These are phyloP conservation scores for Globisporangium mamillatum DNA, from an alignment of 352 stramenopile genomes.

Conservation along the genomic window DNA sequence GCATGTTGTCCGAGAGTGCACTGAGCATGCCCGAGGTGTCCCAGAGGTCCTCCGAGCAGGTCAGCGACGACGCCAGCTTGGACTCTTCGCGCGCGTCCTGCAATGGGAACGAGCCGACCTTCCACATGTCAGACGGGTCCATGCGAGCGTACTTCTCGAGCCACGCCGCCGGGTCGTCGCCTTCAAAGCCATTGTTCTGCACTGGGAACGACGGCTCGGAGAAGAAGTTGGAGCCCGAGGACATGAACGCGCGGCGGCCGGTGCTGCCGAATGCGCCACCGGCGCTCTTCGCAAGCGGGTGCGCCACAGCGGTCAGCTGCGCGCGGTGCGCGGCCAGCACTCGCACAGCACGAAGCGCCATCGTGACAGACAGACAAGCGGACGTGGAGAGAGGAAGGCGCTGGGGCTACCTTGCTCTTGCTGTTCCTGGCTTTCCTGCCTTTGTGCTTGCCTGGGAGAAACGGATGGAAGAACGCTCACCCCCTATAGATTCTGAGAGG, in stretches of 20 bases:
- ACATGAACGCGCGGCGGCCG: conserved; percentile 63
- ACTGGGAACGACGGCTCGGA: conserved; percentile 62
- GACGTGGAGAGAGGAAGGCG: not conserved
- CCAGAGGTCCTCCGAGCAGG: conserved; percentile 61
- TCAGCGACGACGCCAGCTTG: conserved; percentile 24
- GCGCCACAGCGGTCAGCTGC: conserved; percentile 6
- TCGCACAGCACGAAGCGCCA: conserved; percentile 23
- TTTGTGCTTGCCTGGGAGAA: conserved; percentile 12
- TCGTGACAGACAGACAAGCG: not conserved
- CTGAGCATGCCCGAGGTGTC: conserved; percentile 83
- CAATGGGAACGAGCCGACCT: conserved; percentile 70
- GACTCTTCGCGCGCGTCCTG: conserved; percentile 24
- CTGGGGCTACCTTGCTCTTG: not conserved
- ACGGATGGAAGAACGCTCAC: conserved; percentile 26
- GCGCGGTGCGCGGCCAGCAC: conserved; percentile 17
- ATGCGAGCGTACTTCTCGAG: conserved; percentile 58
- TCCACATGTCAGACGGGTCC: conserved; percentile 69
- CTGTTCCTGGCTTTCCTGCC: conserved; percentile 3
- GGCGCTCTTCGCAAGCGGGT: conserved; percentile 13
- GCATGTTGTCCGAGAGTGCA: conserved; percentile 53
- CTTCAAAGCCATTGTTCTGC: conserved; percentile 23
- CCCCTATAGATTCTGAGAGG: conserved; percentile 7
- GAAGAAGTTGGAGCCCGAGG: conserved; percentile 63
- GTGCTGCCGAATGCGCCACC: not conserved
- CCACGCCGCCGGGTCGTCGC: conserved; percentile 51